phyloP scores from a whole-genome alignment of 2,329 filamentous ascomycete genomes.

The Cercospora brassicicola region DNA sequence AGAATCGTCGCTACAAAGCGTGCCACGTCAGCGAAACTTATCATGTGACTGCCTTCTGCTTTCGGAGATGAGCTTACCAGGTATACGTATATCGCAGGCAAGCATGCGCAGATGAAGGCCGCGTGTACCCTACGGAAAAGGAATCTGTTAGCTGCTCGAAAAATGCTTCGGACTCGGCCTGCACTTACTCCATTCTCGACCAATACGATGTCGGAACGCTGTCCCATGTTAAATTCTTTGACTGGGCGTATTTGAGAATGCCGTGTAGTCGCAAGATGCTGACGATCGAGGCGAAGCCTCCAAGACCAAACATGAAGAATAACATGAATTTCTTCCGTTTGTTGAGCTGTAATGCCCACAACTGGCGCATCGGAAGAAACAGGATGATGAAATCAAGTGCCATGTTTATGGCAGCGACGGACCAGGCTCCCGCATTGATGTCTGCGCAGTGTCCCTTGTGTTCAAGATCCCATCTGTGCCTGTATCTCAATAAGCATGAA shows the following conservation, averaged over 20 bases:
- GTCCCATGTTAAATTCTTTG: constrained; percentile 12
- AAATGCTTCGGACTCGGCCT: not conserved
- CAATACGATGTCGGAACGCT: constrained; percentile 3
- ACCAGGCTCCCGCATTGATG: constrained; percentile 17
- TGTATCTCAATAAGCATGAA: not conserved
- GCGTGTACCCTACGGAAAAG: constrained; percentile 1
- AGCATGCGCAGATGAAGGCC: constrained; percentile 6
- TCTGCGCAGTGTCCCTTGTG: constrained; percentile 12
- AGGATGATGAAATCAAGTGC: constrained; percentile 14
- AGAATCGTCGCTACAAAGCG: not conserved
- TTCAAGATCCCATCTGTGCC: not conserved
- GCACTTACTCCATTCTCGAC: constrained; percentile 7
- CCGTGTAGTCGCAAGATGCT: constrained; percentile 19
- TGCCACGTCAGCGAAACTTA: not conserved
- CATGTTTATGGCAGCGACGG: constrained; percentile 17
- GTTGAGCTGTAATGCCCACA: constrained; percentile 15
- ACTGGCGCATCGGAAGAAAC: constrained; percentile 11
- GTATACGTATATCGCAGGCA: constrained; percentile 5
- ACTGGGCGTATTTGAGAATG: constrained; percentile 15
- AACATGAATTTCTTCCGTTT: constrained; percentile 19
- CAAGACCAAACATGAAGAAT: constrained; percentile 21
- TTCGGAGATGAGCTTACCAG: not conserved
- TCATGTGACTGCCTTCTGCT: not conserved
- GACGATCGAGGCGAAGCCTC: constrained; percentile 21
- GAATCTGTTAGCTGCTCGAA: not conserved